phyloP scores from a whole-genome alignment of 257 asterid species.

The Nicotiana attenuata region DNA sequence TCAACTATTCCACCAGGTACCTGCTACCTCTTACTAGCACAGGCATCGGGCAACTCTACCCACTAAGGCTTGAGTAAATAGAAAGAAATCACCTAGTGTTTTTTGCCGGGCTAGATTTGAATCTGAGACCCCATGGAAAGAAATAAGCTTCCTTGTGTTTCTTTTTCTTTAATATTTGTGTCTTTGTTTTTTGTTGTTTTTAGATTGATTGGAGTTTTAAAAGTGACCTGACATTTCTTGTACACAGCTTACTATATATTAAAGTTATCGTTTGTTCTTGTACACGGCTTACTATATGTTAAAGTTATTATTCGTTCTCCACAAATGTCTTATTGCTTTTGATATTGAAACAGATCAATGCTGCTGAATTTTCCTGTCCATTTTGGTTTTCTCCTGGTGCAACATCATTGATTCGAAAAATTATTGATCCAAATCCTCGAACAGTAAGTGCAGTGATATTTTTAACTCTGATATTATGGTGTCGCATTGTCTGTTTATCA shows the following conservation, averaged over 20 bases:
- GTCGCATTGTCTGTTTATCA: background rate
- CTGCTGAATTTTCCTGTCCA: slow-evolving; percentile 86
- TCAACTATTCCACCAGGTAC: too few relatives aligned
- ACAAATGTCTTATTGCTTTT: slow-evolving; percentile 15
- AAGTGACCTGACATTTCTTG: background rate
- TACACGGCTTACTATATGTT: background rate
- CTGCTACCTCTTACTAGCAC: too few relatives aligned
- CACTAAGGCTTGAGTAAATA: too few relatives aligned
- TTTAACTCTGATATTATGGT: background rate
- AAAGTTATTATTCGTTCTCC: background rate
- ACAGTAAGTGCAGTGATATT: slow-evolving; percentile 48
- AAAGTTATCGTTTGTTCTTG: background rate
- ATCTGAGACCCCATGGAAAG: too few relatives aligned
- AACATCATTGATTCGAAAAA: slow-evolving; percentile 55
- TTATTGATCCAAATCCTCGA: slow-evolving; percentile 81
- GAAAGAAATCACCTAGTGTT: too few relatives aligned
- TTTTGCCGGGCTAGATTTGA: too few relatives aligned
- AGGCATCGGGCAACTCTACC: too few relatives aligned
- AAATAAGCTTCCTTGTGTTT: background rate
- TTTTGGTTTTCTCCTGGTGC: slow-evolving; percentile 81
- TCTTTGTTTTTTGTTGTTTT: background rate
- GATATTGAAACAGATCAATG: slow-evolving; percentile 51
- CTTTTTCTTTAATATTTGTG: background rate
- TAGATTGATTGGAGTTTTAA: background rate
- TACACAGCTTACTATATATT: background rate